These are phyloP conservation scores for Aspergillus kassunensis DNA, from an alignment of 495 filamentous ascomycete genomes.

Conservation along the genomic window DNA sequence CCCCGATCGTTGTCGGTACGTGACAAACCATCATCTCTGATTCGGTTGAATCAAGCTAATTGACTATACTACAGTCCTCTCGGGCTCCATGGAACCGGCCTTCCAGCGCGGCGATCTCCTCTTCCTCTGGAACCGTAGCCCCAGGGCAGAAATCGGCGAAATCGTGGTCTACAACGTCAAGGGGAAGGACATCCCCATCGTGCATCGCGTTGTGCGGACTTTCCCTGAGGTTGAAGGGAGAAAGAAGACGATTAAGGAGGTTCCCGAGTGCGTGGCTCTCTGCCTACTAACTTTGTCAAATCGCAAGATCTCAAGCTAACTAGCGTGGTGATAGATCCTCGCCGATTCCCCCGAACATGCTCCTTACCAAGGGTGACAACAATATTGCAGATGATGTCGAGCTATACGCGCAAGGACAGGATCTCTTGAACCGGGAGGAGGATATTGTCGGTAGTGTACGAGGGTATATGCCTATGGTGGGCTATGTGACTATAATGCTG, in stretches of 20 bases:
- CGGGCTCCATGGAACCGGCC: constrained; percentile 94
- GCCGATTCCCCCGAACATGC: constrained; percentile 31
- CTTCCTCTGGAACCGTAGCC: constrained; percentile 88
- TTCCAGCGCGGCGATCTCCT: constrained; percentile 94
- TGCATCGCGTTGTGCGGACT: constrained; percentile 77
- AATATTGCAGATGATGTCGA: constrained; percentile 93
- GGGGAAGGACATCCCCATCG: constrained; percentile 86
- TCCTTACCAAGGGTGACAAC: constrained; percentile 98
- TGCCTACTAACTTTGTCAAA: neutral
- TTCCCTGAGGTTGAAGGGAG: constrained; percentile 52
- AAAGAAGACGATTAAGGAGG: constrained; percentile 38
- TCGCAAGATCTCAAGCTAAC: neutral
- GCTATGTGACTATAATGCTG: constrained; percentile 95
- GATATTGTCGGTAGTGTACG: constrained; percentile 94
- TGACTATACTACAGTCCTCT: constrained; percentile 55
- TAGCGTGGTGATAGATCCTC: constrained; percentile 18
- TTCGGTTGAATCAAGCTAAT: neutral
- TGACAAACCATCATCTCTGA: neutral
- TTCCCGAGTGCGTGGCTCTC: constrained; percentile 27
- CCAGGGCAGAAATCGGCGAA: constrained; percentile 67
- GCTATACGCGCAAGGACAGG: constrained; percentile 80
- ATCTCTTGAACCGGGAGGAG: constrained; percentile 72
- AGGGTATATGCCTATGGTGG: constrained; percentile 92
- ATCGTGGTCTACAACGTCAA: constrained; percentile 84
- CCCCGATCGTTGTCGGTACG: constrained; percentile 76